A percentile compares a stretch with the other conserved stretches of the same genome.
Conservation (phyloP, 768 basidiomycete species). For the Russula ochroleuca region DNA sequence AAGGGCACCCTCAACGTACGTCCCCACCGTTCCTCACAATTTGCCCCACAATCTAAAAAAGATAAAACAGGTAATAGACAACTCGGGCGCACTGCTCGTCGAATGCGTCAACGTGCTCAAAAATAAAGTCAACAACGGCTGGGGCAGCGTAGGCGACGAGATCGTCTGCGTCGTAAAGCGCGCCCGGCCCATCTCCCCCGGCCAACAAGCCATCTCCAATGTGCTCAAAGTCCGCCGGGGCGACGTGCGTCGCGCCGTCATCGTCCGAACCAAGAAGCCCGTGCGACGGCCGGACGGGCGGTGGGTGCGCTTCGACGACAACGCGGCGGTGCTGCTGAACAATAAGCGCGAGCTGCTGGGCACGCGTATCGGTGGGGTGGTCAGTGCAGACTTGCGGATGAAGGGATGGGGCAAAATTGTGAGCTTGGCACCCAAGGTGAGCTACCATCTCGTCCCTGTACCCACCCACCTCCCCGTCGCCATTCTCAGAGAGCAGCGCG, state of each 20-base stretch:
- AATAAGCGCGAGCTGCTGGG: conserved; percentile 96
- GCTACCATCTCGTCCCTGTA: background rate
- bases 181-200: conserved; percentile 74
- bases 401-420: conserved; percentile 95
- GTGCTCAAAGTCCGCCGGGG: conserved; percentile 89
- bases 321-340: conserved; percentile 89
- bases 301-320: conserved; percentile 89
- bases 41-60: conserved; percentile 4
- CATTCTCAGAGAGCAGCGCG: background rate
- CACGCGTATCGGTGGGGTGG: conserved; percentile 89
- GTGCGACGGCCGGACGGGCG: conserved; percentile 86
- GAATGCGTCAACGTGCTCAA: conserved; percentile 97
- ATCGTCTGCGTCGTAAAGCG: conserved; percentile 93
- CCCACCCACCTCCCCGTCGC: background rate
- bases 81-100: conserved; percentile 89
- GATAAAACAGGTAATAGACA: conserved; percentile 78
- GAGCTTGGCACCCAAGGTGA: conserved; percentile 85
- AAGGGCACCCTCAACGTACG: conserved; percentile 85
- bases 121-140: conserved; percentile 92
- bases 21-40: background rate
- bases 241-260: conserved; percentile 92
- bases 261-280: conserved; percentile 87
- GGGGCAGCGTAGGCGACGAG: conserved; percentile 91
- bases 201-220: conserved; percentile 61
- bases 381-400: conserved; percentile 84